phyloP scores from a whole-genome alignment of 2,329 filamentous ascomycete species.

The Chaetothyriales sp. region DNA sequence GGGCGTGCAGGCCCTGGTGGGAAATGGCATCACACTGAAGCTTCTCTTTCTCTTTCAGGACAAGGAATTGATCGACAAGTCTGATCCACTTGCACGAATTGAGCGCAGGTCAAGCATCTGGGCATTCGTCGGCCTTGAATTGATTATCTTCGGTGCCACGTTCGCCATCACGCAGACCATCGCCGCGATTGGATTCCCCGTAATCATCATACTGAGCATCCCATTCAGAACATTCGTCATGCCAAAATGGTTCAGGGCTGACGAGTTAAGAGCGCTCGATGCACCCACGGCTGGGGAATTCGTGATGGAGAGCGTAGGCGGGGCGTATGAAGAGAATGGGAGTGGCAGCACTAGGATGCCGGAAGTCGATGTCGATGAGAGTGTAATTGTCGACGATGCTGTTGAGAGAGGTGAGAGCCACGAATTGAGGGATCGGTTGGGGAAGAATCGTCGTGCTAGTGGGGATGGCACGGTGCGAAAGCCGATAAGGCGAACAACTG shows the following conservation, averaged over 20 bases:
- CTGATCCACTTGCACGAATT: constrained; percentile 48
- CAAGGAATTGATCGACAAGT: constrained; percentile 43
- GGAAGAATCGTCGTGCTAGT: not conserved
- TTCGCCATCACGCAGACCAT: constrained; percentile 76
- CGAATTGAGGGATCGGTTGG: constrained; percentile 19
- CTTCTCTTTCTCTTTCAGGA: constrained; percentile 57
- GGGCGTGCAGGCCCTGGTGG: constrained; percentile 64
- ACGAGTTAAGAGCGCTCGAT: constrained; percentile 53
- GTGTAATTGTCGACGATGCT: constrained; percentile 23
- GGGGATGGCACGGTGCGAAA: not conserved
- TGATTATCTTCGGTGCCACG: constrained; percentile 60
- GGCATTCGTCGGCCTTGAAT: constrained; percentile 55
- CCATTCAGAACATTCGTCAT: constrained; percentile 52
- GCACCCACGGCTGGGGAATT: constrained; percentile 62
- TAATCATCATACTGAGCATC: constrained; percentile 57
- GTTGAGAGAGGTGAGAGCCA: constrained; percentile 30
- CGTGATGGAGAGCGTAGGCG: constrained; percentile 63
- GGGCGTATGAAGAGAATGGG: constrained; percentile 33
- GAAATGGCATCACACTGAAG: constrained; percentile 65
- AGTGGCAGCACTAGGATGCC: constrained; percentile 3
- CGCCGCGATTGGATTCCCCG: constrained; percentile 66
- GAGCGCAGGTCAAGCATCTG: constrained; percentile 54
- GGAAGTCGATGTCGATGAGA: constrained; percentile 14
- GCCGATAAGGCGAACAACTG: too few relatives aligned
- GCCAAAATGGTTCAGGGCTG: constrained; percentile 45